Percentiles rank a stretch among this genome's conserved stretches.
Evolutionary conservation across 2,329 filamentous ascomycete species (phyloP).

Genomic region (Blastomyces parvus): DNA sequence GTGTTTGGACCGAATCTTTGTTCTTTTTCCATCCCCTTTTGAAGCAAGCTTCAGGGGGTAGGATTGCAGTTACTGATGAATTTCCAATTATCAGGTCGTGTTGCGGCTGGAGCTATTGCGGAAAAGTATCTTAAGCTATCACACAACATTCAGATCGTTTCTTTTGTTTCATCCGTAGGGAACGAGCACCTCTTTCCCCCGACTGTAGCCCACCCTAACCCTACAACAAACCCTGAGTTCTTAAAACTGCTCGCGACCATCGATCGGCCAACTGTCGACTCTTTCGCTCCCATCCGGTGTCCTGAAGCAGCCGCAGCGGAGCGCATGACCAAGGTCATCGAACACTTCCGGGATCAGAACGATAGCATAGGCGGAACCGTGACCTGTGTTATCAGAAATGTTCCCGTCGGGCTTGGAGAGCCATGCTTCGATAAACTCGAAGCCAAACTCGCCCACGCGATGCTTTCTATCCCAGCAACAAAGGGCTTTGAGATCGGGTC

Average conservation of each 20-base stretch:
- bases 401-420: slow-evolving; percentile 78
- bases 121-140: slow-evolving; percentile 80
- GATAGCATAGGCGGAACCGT: slow-evolving; percentile 94
- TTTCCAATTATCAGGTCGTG: slow-evolving; percentile 47
- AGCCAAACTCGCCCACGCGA: slow-evolving; percentile 80
- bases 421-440: slow-evolving; percentile 94
- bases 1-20: slow-evolving; percentile 14
- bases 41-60: neutral
- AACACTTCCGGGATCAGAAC: slow-evolving; percentile 62
- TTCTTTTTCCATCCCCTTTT: neutral
- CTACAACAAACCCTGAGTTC: slow-evolving; percentile 69
- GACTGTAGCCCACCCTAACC: slow-evolving; percentile 55
- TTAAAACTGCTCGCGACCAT: slow-evolving; percentile 63
- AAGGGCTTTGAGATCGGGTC: slow-evolving; percentile 96
- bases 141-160: slow-evolving; percentile 81
- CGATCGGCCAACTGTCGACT: slow-evolving; percentile 63
- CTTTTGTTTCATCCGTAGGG: slow-evolving; percentile 81
- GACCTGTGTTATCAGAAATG: slow-evolving; percentile 83
- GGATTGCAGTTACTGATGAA: neutral
- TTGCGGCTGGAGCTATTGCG: slow-evolving; percentile 82
- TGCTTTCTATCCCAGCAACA: slow-evolving; percentile 88
- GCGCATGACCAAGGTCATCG: slow-evolving; percentile 72
- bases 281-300: slow-evolving; percentile 77
- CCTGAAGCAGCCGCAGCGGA: slow-evolving; percentile 56
- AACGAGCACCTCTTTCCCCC: slow-evolving; percentile 66